Base-by-base conservation (phyloP, 106 monocot species). In the Allium sativum region DNA sequence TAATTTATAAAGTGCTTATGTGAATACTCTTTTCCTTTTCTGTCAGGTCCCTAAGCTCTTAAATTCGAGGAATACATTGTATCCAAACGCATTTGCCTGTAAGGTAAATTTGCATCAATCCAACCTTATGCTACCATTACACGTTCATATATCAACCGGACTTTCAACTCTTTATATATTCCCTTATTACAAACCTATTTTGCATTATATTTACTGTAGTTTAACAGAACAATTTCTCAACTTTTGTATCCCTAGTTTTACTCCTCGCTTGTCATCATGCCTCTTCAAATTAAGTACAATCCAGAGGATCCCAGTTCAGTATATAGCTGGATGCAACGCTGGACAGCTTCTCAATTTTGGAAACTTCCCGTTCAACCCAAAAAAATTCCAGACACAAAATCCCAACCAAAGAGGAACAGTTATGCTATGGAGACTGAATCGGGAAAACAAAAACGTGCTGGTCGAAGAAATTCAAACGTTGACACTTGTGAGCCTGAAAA, bases 311-410 rank as follows among this genome's bases (percentile, higher is more conserved):
- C 85, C 9, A 89, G 89, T 79, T 85, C 89, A 14, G 80, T 63
- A 45, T 56, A 62, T 42, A 83, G 61, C 48, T 93, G 93, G 93
- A 62, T 86, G 40, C 82, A 89, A 63, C 74, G 80, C 12, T 89
- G 89, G 93, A 78, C 85, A 64, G 45, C 45, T 45, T 71, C 72
- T 22, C 66, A 42, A 8, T 76, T 77, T 69, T 86, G 93, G 85
- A 81, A 83, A 57, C 83, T 78, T 18, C 19, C 59, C 70, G 10
- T 73, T 10, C 77, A 58, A 56, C 69, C 59, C 42, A 78, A 74
- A 46, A 82, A 75, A 59, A 53, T 44, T 57, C n/a, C 21, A 65
- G 81, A 71, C 61, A 44, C 69, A 14, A 95, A 90, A 69, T 62
- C 75, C 59, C 74, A 69, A 56, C 55, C 58, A n/a, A 88, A 68